phyloP scores from a whole-genome alignment of 2,329 filamentous ascomycete species.

The Lachnellula willkommii region DNA sequence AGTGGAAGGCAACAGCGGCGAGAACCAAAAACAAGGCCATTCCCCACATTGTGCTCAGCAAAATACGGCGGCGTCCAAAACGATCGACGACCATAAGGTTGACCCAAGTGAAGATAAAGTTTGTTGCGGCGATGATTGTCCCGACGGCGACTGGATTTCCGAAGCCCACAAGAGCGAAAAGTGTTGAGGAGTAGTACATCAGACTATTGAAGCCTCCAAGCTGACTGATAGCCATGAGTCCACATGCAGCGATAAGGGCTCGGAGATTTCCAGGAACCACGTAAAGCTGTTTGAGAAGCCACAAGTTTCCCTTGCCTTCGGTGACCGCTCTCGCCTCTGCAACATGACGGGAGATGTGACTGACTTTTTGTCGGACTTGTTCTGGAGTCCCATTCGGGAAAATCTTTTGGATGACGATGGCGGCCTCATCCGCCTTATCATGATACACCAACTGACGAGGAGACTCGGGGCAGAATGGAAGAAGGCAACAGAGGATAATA shows the following conservation, averaged over 20 bases:
- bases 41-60: constrained; percentile 39
- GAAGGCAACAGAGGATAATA: constrained; percentile 51
- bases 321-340: constrained; percentile 37
- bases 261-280: constrained; percentile 39
- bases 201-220: constrained; percentile 42
- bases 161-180: constrained; percentile 45
- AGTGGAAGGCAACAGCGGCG: constrained; percentile 47
- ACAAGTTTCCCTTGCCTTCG: constrained; percentile 38
- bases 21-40: constrained; percentile 48
- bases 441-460: constrained; percentile 64
- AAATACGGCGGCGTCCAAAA: constrained; percentile 41
- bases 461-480: constrained; percentile 63
- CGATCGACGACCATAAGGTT: constrained; percentile 45
- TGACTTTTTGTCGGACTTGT: constrained; percentile 41
- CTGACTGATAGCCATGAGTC: constrained; percentile 48
- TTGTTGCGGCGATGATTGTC: constrained; percentile 40
- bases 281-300: constrained; percentile 43
- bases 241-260: constrained; percentile 42
- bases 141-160: constrained; percentile 43
- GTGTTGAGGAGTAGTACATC: constrained; percentile 40
- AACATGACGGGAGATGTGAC: constrained; percentile 36
- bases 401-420: constrained; percentile 35
- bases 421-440: constrained; percentile 51
- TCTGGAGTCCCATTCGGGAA: constrained; percentile 38
- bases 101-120: constrained; percentile 45